Conservation (phyloP, 1,139 yeast genomes). For the Diutina rugosa region DNA sequence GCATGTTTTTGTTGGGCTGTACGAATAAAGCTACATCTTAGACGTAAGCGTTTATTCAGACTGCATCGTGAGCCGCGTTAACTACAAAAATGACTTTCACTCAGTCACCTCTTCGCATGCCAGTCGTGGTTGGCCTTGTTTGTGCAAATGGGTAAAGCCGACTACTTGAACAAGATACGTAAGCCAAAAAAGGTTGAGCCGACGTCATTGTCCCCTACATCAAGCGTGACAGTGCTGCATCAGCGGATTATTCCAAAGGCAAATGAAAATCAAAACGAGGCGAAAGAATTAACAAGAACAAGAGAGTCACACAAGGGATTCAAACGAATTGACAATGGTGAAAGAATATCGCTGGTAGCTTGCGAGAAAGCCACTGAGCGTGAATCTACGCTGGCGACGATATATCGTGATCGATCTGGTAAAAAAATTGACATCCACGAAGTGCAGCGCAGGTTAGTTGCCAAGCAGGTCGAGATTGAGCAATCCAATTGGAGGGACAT, state of each 20-base stretch:
- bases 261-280: too few species aligned
- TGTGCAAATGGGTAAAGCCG: background rate
- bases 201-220: background rate
- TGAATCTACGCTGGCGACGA: slow-evolving; percentile 21
- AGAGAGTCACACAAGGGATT: slow-evolving; percentile 17
- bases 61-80: background rate
- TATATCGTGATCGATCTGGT: slow-evolving; percentile 52
- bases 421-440: slow-evolving; percentile 30
- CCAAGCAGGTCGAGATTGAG: slow-evolving; percentile 14
- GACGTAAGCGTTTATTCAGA: too few species aligned
- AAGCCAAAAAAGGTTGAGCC: background rate
- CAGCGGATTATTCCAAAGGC: background rate
- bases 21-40: too few species aligned
- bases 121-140: background rate
- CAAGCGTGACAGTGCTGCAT: background rate
- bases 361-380: slow-evolving; percentile 3
- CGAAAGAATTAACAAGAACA: background rate
- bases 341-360: slow-evolving; percentile 6
- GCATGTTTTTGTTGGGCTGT: background rate
- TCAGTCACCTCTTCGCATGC: background rate
- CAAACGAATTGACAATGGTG: slow-evolving; percentile 23
- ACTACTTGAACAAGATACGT: background rate
- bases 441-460: slow-evolving; percentile 14
- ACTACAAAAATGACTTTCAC: background rate
- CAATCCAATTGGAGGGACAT: slow-evolving; percentile 11